Conservation (phyloP, 495 filamentous ascomycete genomes). For the Penicillium crystallinum region DNA sequence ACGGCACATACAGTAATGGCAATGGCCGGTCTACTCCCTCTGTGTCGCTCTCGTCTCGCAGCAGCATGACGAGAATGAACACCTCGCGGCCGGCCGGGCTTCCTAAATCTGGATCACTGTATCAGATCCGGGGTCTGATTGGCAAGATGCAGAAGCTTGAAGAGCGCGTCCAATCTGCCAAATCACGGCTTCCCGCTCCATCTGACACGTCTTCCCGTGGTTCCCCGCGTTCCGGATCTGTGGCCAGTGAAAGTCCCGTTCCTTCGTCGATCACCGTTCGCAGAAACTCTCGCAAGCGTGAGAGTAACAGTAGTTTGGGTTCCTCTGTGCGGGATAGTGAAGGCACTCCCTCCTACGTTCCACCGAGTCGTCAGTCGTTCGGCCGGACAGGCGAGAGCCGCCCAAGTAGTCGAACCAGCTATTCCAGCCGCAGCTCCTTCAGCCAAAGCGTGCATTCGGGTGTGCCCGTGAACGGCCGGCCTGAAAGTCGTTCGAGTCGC, state of each 20-base stretch:
- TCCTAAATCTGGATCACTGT: conserved; percentile 79
- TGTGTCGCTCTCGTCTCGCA: conserved; percentile 34
- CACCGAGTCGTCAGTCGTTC: conserved; percentile 46
- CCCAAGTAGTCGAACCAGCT: conserved; percentile 46
- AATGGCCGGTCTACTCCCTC: conserved; percentile 39
- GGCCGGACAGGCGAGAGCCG: conserved; percentile 42
- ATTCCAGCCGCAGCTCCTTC: conserved; percentile 40
- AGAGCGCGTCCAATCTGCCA: conserved; percentile 85
- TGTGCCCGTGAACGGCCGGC: conserved; percentile 30
- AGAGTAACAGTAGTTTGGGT: conserved; percentile 56
- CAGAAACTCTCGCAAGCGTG: conserved; percentile 60
- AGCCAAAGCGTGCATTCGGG: conserved; percentile 37
- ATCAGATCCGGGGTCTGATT: conserved; percentile 86
- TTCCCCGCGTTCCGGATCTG: conserved; percentile 60
- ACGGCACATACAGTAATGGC: conserved; percentile 35
- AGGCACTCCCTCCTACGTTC: conserved; percentile 39
- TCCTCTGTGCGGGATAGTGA: conserved; percentile 50
- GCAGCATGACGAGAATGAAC: conserved; percentile 30
- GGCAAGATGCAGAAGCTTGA: conserved; percentile 96
- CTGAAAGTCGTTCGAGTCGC: conserved; percentile 68
- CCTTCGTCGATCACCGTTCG: conserved; percentile 73
- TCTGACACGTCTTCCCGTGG: conserved; percentile 72
- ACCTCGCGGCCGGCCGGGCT: conserved; percentile 37
- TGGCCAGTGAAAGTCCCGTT: conserved; percentile 51
- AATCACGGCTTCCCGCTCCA: conserved; percentile 83